These are phyloP conservation scores for Exophiala viscosa DNA, from an alignment of 2,329 filamentous ascomycete genomes.

Conservation along the genomic window DNA sequence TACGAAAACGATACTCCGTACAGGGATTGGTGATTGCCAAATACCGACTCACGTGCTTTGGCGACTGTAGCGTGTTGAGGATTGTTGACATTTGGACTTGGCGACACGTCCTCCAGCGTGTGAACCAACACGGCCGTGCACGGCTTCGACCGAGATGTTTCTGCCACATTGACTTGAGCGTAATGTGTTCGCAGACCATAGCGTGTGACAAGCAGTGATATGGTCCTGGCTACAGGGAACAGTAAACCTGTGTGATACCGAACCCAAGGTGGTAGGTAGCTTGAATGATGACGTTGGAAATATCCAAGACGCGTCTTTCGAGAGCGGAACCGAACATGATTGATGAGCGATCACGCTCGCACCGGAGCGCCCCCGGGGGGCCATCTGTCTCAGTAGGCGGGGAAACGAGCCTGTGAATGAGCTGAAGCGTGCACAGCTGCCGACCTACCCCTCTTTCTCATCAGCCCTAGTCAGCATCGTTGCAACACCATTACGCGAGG, in stretches of 20 bases:
- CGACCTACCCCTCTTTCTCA: constrained; percentile 7
- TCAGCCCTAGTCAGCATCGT: constrained; percentile 9
- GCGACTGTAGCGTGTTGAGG: not conserved
- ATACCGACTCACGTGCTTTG: not conserved
- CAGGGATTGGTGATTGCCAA: not conserved
- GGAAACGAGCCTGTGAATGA: constrained; percentile 6
- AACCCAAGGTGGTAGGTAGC: too few species aligned
- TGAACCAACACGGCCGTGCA: not conserved
- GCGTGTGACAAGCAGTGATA: too few species aligned
- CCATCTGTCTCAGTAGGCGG: constrained; percentile 15
- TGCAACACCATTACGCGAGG: constrained; percentile 17
- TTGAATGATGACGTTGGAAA: too few species aligned
- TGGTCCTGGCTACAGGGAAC: too few species aligned
- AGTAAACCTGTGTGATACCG: too few species aligned
- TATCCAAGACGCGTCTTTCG: too few species aligned
- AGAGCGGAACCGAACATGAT: too few species aligned
- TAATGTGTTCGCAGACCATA: not conserved
- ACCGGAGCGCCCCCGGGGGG: constrained; percentile 12
- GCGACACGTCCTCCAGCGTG: not conserved
- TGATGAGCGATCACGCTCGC: not conserved
- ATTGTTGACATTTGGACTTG: constrained; percentile 1
- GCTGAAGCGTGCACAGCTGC: constrained; percentile 5
- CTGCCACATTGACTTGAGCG: not conserved
- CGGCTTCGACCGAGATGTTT: not conserved
- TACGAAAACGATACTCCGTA: not conserved